A percentile compares a stretch with the other conserved stretches of the same genome.
These are phyloP conservation scores for Pseudophaeomoniella oleicola DNA, from an alignment of 2,329 filamentous ascomycete species.

Conservation along the genomic window DNA sequence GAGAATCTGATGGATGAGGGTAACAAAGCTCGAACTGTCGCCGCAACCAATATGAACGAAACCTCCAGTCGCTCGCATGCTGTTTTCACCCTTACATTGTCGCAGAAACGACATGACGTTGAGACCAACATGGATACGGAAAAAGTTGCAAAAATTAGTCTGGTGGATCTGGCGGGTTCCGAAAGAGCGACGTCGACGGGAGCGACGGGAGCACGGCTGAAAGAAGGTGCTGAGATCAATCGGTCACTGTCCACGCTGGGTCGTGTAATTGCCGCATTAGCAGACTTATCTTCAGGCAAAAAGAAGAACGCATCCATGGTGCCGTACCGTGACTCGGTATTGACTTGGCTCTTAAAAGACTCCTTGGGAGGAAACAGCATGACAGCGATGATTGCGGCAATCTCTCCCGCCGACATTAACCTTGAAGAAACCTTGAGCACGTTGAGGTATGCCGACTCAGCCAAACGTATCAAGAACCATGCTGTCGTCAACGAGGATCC, in stretches of 20 bases:
- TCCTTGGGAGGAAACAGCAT: constrained; percentile 96
- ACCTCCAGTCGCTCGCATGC: constrained; percentile 96
- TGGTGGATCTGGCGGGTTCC: constrained; percentile 95
- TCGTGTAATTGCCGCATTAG: constrained; percentile 90
- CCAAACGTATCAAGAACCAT: constrained; percentile 99
- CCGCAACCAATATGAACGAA: constrained; percentile 99
- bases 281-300: constrained; percentile 74
- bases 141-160: constrained; percentile 93
- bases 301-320: constrained; percentile 66
- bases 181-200: constrained; percentile 95
- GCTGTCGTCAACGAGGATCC: constrained; percentile 98
- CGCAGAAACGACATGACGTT: constrained; percentile 78
- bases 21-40: constrained; percentile 95
- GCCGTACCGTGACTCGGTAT: constrained; percentile 88
- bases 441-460: constrained; percentile 88
- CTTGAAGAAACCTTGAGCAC: constrained; percentile 96
- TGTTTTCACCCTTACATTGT: constrained; percentile 91
- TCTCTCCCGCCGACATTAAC: constrained; percentile 96
- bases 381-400: constrained; percentile 99
- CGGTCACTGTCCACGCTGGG: constrained; percentile 89
- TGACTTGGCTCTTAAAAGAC: constrained; percentile 95
- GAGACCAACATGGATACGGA: constrained; percentile 96
- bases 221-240: constrained; percentile 98
- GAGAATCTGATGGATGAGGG: constrained; percentile 98
- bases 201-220: constrained; percentile 83